Evolutionary conservation across 768 basidiomycete species (phyloP).

Genomic region (Lentinula boryana): DNA sequence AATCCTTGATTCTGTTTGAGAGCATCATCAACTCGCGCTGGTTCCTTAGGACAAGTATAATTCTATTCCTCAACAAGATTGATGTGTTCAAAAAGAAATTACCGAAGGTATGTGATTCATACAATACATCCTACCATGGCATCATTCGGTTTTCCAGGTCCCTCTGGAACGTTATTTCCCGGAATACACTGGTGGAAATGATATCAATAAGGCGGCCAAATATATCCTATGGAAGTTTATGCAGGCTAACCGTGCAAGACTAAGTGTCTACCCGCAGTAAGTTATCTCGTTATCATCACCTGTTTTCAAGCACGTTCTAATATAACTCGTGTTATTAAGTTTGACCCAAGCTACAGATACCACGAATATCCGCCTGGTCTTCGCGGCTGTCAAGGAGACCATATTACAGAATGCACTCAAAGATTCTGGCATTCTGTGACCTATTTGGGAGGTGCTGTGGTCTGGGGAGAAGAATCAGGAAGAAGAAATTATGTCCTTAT

Average conservation of each 20-base stretch:
- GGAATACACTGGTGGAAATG: constrained; percentile 83
- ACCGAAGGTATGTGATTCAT: constrained; percentile 12
- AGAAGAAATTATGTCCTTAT: neutral
- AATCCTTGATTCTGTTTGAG: constrained; percentile 71
- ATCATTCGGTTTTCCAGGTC: constrained; percentile 21
- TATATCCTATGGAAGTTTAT: constrained; percentile 95
- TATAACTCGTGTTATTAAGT: constrained; percentile 24
- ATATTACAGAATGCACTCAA: constrained; percentile 78
- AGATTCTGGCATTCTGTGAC: constrained; percentile 70
- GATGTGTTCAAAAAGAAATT: constrained; percentile 74
- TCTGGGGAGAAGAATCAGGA: neutral
- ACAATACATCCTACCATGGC: neutral
- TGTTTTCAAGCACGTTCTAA: neutral
- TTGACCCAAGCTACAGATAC: constrained; percentile 83
- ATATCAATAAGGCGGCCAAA: constrained; percentile 92
- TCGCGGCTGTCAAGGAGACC: constrained; percentile 82
- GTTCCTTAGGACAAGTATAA: constrained; percentile 64
- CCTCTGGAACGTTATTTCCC: constrained; percentile 78
- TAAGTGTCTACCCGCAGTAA: constrained; percentile 90
- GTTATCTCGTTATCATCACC: constrained; percentile 20
- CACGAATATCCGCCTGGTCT: constrained; percentile 70
- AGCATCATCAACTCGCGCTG: constrained; percentile 75
- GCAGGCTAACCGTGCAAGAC: constrained; percentile 77
- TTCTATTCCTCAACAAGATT: constrained; percentile 68
- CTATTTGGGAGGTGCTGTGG: neutral